Base-by-base conservation (phyloP, 75 land plant species). In the Sequoia sempervirens region DNA sequence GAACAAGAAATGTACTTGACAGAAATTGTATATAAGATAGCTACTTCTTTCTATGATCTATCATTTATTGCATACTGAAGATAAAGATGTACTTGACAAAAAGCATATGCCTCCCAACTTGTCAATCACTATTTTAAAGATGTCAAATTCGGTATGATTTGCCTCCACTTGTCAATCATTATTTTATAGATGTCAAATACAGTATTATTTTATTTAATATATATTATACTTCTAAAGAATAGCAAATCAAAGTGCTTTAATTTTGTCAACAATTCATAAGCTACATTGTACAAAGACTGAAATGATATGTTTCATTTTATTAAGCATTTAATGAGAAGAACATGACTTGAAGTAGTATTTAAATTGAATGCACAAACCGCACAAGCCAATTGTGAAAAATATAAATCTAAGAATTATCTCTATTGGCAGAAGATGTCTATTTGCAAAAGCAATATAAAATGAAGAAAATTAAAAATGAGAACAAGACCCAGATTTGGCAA, bases 81-180 rank as follows among this genome's bases (percentile, higher is more conserved):
- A 75, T 75, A 40, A 75, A 75, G 78, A 23, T 75, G 78, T 75
- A 70, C 32, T 34, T 64, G 45, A 52, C 28, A 18, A 28, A 84
- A 30, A 20, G 30, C 9, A 18, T 30, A 9, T 41, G 26, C 26
- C 43, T 75, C n/a, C 45, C 45, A 75, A 40, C n/a, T 40, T 75
- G 78, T 20, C 43, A 37, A 75, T 75, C 43, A 38, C 26, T 75
- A 37, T 75, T 20, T 38, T 75, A 18, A 75, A 75, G 43, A 18
- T 75, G 45, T 23, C 17, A 20, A 38, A 23, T 15, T 20, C 45
- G 20, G 23, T 75, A 15, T 74, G 17, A 20, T 37, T 17, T 54
- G 26, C 45, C 26, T 75, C 43, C 40, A 20, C 45, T 23, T 75
- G 45, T 41, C 43, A 18, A 75, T 40, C n/a, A 38, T 20, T 75